Evolutionary conservation across 768 basidiomycete species (phyloP).

Genomic region (Phanerochaete sordida): DNA sequence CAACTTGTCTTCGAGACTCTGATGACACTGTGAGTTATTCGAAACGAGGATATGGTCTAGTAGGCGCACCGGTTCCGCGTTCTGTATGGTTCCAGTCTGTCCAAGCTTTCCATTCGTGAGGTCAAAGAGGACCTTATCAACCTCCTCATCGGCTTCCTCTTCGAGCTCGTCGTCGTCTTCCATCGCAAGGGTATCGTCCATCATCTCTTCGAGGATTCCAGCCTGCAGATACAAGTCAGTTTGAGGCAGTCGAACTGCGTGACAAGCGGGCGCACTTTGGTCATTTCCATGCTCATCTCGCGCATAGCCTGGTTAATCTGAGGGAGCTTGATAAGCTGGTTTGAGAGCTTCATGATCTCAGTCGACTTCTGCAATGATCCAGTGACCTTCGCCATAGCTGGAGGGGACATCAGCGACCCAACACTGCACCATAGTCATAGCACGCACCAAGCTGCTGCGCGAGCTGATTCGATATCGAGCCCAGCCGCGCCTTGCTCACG

Average conservation of each 20-base stretch:
- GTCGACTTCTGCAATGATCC: slow-evolving; percentile 98
- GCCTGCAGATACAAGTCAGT: slow-evolving; percentile 58
- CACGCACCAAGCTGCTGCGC: slow-evolving; percentile 86
- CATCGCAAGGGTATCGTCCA: slow-evolving; percentile 87
- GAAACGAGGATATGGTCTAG: slow-evolving; percentile 1
- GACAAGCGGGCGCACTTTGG: slow-evolving; percentile 58
- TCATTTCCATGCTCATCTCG: slow-evolving; percentile 99
- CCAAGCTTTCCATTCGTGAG: slow-evolving; percentile 96
- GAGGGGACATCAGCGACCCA: not conserved
- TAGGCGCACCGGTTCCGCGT: slow-evolving; percentile 69
- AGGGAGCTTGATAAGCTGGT: slow-evolving; percentile 85
- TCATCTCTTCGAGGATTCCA: slow-evolving; percentile 97
- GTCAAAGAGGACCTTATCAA: slow-evolving; percentile 94
- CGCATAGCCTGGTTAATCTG: slow-evolving; percentile 92
- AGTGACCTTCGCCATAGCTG: slow-evolving; percentile 96
- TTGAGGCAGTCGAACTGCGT: no score
- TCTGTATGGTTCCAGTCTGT: slow-evolving; percentile 68
- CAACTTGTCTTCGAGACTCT: slow-evolving; percentile 45
- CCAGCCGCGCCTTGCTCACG: slow-evolving; percentile 88
- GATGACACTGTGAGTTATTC: slow-evolving; percentile 34
- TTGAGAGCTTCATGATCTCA: slow-evolving; percentile 99
- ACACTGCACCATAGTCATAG: not conserved
- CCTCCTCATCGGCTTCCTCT: slow-evolving; percentile 95
- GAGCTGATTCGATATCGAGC: slow-evolving; percentile 87
- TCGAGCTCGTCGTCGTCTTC: slow-evolving; percentile 94